Percentiles rank a stretch among this genome's conserved stretches.
phyloP scores from a whole-genome alignment of 495 filamentous ascomycete genomes.

The Penicillium desertorum region DNA sequence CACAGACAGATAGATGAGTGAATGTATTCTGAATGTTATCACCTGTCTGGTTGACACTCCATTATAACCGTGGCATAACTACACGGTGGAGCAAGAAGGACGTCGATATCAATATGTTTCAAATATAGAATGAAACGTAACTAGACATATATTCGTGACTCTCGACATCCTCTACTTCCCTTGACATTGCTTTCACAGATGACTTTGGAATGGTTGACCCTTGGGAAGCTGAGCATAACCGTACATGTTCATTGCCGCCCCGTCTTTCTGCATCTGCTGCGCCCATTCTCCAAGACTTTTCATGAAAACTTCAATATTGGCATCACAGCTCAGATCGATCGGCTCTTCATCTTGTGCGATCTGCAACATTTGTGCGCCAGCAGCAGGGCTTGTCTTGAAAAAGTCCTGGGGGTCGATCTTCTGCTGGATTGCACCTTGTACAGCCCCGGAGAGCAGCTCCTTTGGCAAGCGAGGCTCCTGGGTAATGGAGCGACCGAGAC shows the following conservation, averaged over 20 bases:
- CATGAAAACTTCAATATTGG: slow-evolving; percentile 13
- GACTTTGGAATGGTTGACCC: background rate
- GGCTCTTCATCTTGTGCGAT: slow-evolving; percentile 17
- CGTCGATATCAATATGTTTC: background rate
- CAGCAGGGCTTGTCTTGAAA: slow-evolving; percentile 42
- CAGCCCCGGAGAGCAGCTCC: slow-evolving; percentile 49
- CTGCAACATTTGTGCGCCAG: slow-evolving; percentile 24
- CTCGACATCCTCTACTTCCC: background rate
- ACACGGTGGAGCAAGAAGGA: no score
- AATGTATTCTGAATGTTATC: background rate
- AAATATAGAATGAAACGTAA: background rate
- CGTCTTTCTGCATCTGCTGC: background rate
- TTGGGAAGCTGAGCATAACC: background rate
- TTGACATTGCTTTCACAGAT: background rate
- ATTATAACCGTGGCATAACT: background rate
- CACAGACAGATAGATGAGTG: background rate
- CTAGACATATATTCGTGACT: background rate
- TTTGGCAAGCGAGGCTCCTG: slow-evolving; percentile 52
- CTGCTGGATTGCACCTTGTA: slow-evolving; percentile 46
- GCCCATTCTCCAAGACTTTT: slow-evolving; percentile 8
- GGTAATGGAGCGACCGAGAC: slow-evolving; percentile 52
- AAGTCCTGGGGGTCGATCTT: slow-evolving; percentile 48
- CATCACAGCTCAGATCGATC: slow-evolving; percentile 15
- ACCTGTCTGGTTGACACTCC: no score
- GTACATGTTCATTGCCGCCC: background rate